Conservation (phyloP, 495 filamentous ascomycete species). For the Friedmanniomyces simplex region DNA sequence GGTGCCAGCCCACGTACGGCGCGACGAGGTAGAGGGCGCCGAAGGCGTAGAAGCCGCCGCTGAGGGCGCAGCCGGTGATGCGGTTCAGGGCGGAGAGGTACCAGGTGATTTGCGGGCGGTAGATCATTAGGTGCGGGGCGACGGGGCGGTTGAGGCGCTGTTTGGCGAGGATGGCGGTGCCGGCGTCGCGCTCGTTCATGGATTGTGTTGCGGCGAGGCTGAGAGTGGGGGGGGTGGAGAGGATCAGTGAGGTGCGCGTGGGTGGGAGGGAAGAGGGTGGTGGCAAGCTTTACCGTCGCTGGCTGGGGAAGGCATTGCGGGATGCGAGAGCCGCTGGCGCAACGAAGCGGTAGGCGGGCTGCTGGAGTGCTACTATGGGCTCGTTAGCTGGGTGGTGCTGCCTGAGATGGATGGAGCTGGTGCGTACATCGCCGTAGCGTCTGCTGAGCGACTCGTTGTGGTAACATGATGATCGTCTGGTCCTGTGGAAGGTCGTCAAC, state of each 20-base stretch:
- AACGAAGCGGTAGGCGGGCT: slow-evolving; percentile 41
- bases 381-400: slow-evolving; percentile 5
- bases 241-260: neutral
- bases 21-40: slow-evolving; percentile 71
- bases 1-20: slow-evolving; percentile 71
- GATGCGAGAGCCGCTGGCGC: slow-evolving; percentile 19
- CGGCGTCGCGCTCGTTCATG: slow-evolving; percentile 51
- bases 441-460: slow-evolving; percentile 55
- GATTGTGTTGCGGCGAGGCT: slow-evolving; percentile 38
- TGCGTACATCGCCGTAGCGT: slow-evolving; percentile 58
- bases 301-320: slow-evolving; percentile 2
- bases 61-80: slow-evolving; percentile 64
- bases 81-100: slow-evolving; percentile 63
- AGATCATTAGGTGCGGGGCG: slow-evolving; percentile 81
- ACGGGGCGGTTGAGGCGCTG: slow-evolving; percentile 82
- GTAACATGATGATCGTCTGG: slow-evolving; percentile 45
- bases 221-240: no score
- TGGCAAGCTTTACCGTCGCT: slow-evolving; percentile 14
- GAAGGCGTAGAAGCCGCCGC: slow-evolving; percentile 73
- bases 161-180: slow-evolving; percentile 59
- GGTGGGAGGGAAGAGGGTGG: neutral
- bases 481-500: neutral
- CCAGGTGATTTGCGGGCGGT: slow-evolving; percentile 83
- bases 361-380: slow-evolving; percentile 38
- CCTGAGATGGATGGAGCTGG: neutral